Base-by-base conservation (phyloP, 2,329 filamentous ascomycete genomes). In the Bipolaris gigantea region DNA sequence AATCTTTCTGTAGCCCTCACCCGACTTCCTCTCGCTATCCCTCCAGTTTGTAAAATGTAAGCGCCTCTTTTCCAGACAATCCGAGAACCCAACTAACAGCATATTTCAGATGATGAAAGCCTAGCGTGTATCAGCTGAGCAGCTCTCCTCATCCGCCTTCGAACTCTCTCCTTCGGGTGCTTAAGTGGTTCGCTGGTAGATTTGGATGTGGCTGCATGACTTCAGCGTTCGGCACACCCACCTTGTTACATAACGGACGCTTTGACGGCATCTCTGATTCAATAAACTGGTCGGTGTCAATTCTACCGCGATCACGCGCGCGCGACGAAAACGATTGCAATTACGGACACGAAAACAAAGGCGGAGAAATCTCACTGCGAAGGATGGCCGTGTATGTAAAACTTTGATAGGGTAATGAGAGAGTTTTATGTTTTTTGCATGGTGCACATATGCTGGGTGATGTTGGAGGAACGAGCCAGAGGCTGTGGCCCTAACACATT, bases 1-100 rank as follows among this genome's bases (percentile, higher is more conserved):
- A 71, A 73, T 64, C 60, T 65, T 67, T 64, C 73, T 53, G 50
- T 30, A 50, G 36, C 55, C 55, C 53, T 55, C 39, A 55, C 57
- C 60, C 59, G 53, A 49, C 54, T 61, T 61, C 74, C 71, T 50
- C 77, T 86, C 83, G 88, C 86, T 84, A 93, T 91, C 92, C 91
- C 96, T 97, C 92, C 92, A 91, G 92, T 97, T 95, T 96, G 95
- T 89, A 87, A 88, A 85, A 90, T 81, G 92, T 97, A 82, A 85
- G 92, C 85, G 56, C 16, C 50, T 50, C 48, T 41, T 44, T 34
- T 41, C 32, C 42, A 34, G 30, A 34, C 3, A n/a, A 13, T 2
- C 6, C 45, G 49, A 19, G 39, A n/a, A 16, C 21, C 1, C 15
- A 67, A 56, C 60, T 73, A 60, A 73, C 64, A 63, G 6, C 13